These are phyloP conservation scores for Aspergillus eucalypticola DNA, from an alignment of 2,329 filamentous ascomycete genomes.

Conservation along the genomic window DNA sequence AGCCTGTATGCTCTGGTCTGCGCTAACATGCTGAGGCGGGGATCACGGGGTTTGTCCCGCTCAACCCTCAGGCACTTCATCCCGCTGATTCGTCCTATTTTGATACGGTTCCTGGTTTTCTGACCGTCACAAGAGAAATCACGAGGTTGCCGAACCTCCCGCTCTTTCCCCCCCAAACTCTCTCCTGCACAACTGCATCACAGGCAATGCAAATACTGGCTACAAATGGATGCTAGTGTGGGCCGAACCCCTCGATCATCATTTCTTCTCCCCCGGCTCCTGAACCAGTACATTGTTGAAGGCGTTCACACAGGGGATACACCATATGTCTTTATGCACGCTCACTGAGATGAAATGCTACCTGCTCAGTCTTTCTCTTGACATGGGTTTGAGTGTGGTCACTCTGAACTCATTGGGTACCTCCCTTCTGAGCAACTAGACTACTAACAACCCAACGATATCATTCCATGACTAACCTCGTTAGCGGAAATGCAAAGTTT, in stretches of 20 bases:
- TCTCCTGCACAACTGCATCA: not conserved
- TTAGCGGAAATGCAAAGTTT: not conserved
- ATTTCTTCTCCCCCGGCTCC: not conserved
- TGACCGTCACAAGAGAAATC: conserved; percentile 18
- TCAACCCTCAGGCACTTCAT: conserved; percentile 2
- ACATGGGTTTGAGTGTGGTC: no score
- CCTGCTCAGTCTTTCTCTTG: no score
- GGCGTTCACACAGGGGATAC: not conserved
- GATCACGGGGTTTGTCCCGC: not conserved
- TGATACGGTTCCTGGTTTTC: conserved; percentile 29
- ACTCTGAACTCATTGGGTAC: no score
- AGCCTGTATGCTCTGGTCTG: not conserved
- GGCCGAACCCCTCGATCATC: conserved; percentile 4
- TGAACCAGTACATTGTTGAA: not conserved
- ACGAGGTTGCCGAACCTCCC: conserved; percentile 10
- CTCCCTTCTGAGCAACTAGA: no score
- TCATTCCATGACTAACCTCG: no score
- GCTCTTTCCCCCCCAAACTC: not conserved
- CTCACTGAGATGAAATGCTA: not conserved
- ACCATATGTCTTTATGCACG: not conserved
- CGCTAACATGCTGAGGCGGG: conserved; percentile 11
- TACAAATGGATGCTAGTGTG: not conserved
- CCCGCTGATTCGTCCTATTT: conserved; percentile 8
- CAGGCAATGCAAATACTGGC: not conserved
- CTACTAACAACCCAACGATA: no score